A percentile compares a stretch with the other conserved stretches of the same genome.
phyloP scores from a whole-genome alignment of 371 early-diverging fungal species.

The Syncephalastrum contaminatum region DNA sequence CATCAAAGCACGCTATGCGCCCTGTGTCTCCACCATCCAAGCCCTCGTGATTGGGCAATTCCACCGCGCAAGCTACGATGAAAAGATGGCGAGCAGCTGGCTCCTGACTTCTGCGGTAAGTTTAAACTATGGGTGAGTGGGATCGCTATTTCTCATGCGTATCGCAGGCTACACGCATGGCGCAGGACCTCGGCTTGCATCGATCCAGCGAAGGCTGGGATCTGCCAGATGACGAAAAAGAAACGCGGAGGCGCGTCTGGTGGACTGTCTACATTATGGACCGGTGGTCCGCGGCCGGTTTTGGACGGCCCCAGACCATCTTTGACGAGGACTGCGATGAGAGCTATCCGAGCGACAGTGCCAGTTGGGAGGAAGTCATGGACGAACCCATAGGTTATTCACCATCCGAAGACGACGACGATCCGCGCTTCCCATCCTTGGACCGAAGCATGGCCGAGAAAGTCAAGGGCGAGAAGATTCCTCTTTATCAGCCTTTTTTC shows the following conservation, averaged over 20 bases:
- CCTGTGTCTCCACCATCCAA: constrained; percentile 42
- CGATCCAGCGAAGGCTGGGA: constrained; percentile 55
- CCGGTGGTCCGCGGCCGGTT: constrained; percentile 51
- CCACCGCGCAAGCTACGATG: constrained; percentile 44
- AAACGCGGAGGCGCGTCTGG: constrained; percentile 64
- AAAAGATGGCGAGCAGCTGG: constrained; percentile 37
- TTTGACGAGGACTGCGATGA: constrained; percentile 54
- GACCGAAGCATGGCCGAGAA: constrained; percentile 31
- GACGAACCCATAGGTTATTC: constrained; percentile 18
- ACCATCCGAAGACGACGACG: constrained; percentile 7
- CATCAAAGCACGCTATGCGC: constrained; percentile 28
- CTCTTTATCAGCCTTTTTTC: constrained; percentile 50
- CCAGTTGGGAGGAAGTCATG: constrained; percentile 46
- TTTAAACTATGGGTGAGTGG: neutral
- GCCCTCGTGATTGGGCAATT: constrained; percentile 42
- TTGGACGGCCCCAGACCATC: constrained; percentile 54
- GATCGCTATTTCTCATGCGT: neutral
- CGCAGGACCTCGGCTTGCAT: constrained; percentile 69
- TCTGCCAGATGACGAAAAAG: constrained; percentile 54
- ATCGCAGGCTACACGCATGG: constrained; percentile 21
- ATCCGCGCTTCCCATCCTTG: constrained; percentile 35
- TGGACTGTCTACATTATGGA: constrained; percentile 66
- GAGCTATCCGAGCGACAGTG: constrained; percentile 38
- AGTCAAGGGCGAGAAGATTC: constrained; percentile 32
- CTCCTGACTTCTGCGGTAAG: constrained; percentile 38